A percentile compares a stretch with the other conserved stretches of the same genome.
Conservation (phyloP, 495 filamentous ascomycete species). For the Podospora didyma region DNA sequence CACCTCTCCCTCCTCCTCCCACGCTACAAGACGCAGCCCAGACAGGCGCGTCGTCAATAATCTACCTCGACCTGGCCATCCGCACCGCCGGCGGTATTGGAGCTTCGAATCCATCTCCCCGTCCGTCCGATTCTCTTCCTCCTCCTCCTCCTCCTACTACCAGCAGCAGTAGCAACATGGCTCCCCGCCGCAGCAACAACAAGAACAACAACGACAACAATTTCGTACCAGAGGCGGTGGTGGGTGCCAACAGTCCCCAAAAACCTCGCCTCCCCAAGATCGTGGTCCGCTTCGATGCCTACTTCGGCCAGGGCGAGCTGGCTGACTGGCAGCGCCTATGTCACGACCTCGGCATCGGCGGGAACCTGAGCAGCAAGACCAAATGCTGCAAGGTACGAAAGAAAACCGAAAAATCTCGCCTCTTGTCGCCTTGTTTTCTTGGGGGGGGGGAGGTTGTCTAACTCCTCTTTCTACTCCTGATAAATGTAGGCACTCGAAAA, state of each 20-base stretch:
- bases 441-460: background rate
- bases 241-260: background rate
- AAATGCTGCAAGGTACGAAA: constrained; percentile 32
- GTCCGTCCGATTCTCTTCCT: no score
- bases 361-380: constrained; percentile 22
- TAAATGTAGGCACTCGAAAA: constrained; percentile 19
- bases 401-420: no score
- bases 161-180: no score
- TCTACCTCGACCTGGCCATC: no score
- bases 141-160: no score
- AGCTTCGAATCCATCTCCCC: no score
- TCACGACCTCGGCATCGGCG: constrained; percentile 27
- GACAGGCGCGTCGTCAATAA: no score
- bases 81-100: no score
- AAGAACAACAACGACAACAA: background rate
- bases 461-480: background rate
- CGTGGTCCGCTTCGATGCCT: background rate
- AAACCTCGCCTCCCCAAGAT: background rate
- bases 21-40: no score
- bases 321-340: constrained; percentile 35
- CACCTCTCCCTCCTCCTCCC: no score
- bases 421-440: no score
- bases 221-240: background rate
- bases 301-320: constrained; percentile 28
- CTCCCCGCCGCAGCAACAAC: no score